Base-by-base conservation (phyloP, 257 asterid genomes). In the Solanum dulcamara region DNA sequence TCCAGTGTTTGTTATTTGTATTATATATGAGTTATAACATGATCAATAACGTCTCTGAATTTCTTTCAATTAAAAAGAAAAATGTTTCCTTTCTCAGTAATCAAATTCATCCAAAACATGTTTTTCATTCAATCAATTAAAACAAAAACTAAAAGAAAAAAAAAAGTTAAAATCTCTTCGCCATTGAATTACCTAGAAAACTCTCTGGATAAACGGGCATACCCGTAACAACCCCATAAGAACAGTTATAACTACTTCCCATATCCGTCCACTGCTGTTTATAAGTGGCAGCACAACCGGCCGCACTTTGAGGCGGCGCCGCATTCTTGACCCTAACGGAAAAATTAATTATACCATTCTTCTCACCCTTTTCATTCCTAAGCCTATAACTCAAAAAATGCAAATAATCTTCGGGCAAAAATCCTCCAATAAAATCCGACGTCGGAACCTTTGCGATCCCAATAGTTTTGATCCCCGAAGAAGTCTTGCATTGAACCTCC, bases 381-480 rank as follows among this genome's bases (percentile, higher is more conserved):
- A 95, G 74, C 87, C 98, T 91, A 33, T 95, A 95, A 87, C 98
- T 94, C 96, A 95, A 88, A 83, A 95, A 93, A 42, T 91, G 95
- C 92, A 94, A 22, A 68, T 92, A 89, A n/a, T 90, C 89, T 7
- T 87, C 90, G 17, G 96, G 98, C 80, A 92, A 86, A 66, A 82
- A 59, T 2, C 95, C 96, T 15, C 95, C 98, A 30, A 86, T 28
- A 77, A 95, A 95, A 86, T 95, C 98, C n/a, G 93, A 72, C 24
- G 90, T 90, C 4, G 98, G 98, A 80, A 95, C 86, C 10, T 60
- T 86, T 0, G 93, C 94, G 2, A 89, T 55, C 68, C 98, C 98
- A 71, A 94, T 10, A 6, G 85, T 33, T 57, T 77, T 87, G 46
- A 40, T 81, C 5, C 91, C 93, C 2, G 89, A 83, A 37, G 13